These are phyloP conservation scores for Sphagnum tenellum DNA, from an alignment of 225 moss, liverwort and hornwort species.

Conservation along the genomic window DNA sequence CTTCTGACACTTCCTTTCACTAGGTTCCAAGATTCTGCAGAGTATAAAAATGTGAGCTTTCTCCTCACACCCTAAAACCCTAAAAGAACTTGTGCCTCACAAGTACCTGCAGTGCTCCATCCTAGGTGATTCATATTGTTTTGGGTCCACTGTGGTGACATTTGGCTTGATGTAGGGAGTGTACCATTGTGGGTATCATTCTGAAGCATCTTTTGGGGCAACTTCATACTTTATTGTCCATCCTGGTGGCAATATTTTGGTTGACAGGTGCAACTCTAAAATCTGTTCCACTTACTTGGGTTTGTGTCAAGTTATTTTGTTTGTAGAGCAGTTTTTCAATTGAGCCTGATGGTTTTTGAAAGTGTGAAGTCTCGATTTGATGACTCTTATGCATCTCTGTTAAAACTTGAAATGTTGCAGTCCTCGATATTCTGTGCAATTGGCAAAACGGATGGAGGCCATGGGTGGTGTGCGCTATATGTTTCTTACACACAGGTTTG, in stretches of 20 bases:
- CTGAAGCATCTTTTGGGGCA: slow-evolving; percentile 59
- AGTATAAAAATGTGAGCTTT: too few species aligned
- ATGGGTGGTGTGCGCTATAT: slow-evolving; percentile 86
- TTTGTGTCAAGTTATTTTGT: too few species aligned
- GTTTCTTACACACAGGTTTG: slow-evolving; percentile 76
- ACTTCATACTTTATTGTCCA: slow-evolving; percentile 63
- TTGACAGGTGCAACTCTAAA: slow-evolving; percentile 54
- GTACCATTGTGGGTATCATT: slow-evolving; percentile 79
- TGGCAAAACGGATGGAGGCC: slow-evolving; percentile 60
- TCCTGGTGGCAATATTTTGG: slow-evolving; percentile 71
- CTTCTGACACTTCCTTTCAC: too few species aligned
- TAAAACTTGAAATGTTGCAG: slow-evolving; percentile 17
- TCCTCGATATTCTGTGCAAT: slow-evolving; percentile 61
- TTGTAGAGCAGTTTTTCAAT: background rate
- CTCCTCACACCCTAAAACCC: too few species aligned
- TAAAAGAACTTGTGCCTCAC: too few species aligned
- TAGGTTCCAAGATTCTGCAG: too few species aligned
- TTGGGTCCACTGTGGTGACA: too few species aligned
- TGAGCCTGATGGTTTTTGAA: background rate
- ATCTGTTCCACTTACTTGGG: too few species aligned
- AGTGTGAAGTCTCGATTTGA: background rate
- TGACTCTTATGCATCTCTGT: background rate
- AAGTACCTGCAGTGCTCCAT: too few species aligned
- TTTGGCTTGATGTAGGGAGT: slow-evolving; percentile 33
- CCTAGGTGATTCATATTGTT: too few species aligned